Evolutionary conservation across 2,329 filamentous ascomycete species (phyloP), one percentile per base, ranked within the genome.

Genomic region (Penicillium sumatraense): DNA sequence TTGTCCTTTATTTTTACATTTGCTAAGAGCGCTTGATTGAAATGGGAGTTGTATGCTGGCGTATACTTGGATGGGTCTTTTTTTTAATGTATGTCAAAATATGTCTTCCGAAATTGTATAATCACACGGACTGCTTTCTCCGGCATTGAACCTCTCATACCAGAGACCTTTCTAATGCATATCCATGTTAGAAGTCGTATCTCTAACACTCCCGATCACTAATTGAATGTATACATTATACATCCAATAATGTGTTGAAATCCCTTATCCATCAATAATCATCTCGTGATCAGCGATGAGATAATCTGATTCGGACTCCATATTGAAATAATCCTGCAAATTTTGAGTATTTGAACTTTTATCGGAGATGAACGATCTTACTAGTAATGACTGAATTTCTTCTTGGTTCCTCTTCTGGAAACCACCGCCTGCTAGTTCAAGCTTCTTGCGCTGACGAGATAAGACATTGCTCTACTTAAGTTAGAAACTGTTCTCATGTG

Each of bases 391-490:
- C 13, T 44, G 23, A 5, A 44, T 10, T 27, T 29, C n/a, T 23
- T 44, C 24, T 14, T 44, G 41, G 7, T 44, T 44, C 20, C 23
- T n/a, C 16, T 44, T 44, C 5, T 44, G 23, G 8, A 44, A 44
- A 3, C 41, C 41, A 27, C 41, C 41, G 13, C 41, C 41, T 14
- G 41, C 41, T 18, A 44, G 21, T 11, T 44, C 23, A 29, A 27
- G 41, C 41, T 51, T 51, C 20, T 33, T 51, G 13, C 36, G 49
- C 27, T 51, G 36, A 13, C 49, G 49, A 16, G 36, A 42, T 18
- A 44, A 21, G 24, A 51, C 38, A 42, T 51, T 44, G 27, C 49
- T 51, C 49, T 51, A n/a, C 18, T 13, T 10, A 9, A 26, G 13
- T 51, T 51, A 51, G 38, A 51, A 44, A 23, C 3, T 41, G 9